phyloP scores from a whole-genome alignment of 257 asterid species.

The Voacanga thouarsii region DNA sequence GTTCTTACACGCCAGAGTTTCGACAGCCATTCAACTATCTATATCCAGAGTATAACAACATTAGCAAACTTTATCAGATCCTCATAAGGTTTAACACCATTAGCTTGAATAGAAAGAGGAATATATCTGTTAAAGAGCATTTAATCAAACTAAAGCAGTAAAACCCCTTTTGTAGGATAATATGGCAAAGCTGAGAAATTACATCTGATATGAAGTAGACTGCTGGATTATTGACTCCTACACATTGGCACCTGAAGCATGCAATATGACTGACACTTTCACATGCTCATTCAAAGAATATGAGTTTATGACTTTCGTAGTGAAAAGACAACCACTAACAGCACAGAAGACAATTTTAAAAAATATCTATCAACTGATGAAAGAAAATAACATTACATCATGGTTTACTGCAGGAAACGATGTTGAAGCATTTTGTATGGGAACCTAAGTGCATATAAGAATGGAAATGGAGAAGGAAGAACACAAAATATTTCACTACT shows the following conservation, averaged over 20 bases:
- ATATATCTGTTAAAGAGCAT: background rate
- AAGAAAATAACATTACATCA: too few relatives aligned
- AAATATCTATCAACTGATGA: too few relatives aligned
- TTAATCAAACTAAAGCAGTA: background rate
- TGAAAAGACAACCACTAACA: too few relatives aligned
- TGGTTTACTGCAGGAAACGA: too few relatives aligned
- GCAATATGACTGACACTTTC: background rate
- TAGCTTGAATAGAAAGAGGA: background rate
- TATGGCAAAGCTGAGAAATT: background rate
- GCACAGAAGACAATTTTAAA: too few relatives aligned
- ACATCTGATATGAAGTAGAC: background rate
- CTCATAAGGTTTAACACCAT: background rate
- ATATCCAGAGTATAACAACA: slow-evolving; percentile 5
- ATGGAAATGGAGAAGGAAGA: background rate
- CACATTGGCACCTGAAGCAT: background rate
- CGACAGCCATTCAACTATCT: slow-evolving; percentile 56
- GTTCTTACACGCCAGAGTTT: slow-evolving; percentile 46
- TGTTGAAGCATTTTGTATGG: background rate
- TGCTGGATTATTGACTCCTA: background rate
- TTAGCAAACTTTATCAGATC: background rate
- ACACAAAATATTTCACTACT: background rate
- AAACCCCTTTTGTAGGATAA: background rate
- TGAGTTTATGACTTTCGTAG: background rate
- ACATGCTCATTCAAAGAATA: background rate
- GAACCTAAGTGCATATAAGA: background rate